Evolutionary conservation across 2,329 filamentous ascomycete genomes (phyloP), one percentile per base, ranked within the genome.

Genomic region (Cercospora sp.): DNA sequence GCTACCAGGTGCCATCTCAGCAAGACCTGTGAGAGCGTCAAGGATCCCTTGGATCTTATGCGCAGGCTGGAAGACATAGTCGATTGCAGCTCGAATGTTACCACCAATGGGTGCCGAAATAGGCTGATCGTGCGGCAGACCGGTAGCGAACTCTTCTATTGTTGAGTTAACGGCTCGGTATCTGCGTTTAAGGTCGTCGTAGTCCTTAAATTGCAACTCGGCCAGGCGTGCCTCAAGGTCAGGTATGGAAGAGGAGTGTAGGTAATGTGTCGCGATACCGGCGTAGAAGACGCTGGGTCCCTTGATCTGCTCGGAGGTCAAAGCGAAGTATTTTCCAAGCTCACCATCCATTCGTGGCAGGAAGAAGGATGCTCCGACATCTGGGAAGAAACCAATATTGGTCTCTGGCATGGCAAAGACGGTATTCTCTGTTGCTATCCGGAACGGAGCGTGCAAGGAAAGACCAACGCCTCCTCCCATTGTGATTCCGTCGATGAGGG

Each of bases 321-420:
- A 85, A 20, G 93, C 95, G 53, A 99, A 89, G 81, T 98, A 99
- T 20, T 92, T 97, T 66, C 95, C 95, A 65, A 96, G 81, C 67
- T 89, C 84, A 60, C 95, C 95, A 75, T 96, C 89, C 85, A 99
- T 89, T 70, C 93, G 87, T 16, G 95, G 92, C 64, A 99, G 85
- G 85, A 98, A 98, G 84, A 98, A 99, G 10, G 92, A 96, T 33
- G 91, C 96, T 69, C 95, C 95, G 60, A 99, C 95, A 77, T 99
- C 96, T 6, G 96, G 95, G 85, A 99, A 99, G 85, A 98, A 97
- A 45, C 95, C 95, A 77, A 99, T 99, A 8, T 89, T 96, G 3
- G 95, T 99, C 83, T 99, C 95, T 31, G 95, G 95, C 95, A 99
- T 99, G 74, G 96, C 94, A 76, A 99, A 98, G 59, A 96, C 82